These are phyloP conservation scores for Diaporthe amygdali DNA, from an alignment of 2,329 filamentous ascomycete species.

Conservation along the genomic window DNA sequence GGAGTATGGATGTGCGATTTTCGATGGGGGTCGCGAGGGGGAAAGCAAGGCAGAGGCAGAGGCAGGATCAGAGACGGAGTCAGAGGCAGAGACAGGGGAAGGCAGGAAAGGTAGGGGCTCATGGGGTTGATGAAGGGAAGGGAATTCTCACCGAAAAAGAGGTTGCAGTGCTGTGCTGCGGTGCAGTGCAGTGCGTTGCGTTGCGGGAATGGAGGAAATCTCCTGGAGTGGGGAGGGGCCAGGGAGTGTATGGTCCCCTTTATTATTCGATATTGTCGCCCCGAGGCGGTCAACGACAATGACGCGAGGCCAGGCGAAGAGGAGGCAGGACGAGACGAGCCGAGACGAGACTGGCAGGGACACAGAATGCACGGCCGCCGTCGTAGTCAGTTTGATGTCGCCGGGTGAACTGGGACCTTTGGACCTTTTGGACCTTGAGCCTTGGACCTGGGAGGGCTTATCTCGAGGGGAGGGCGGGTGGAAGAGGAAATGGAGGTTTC, in stretches of 20 bases:
- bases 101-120: neutral
- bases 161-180: slow-evolving; percentile 5
- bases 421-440: neutral
- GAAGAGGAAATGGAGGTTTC: neutral
- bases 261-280: slow-evolving; percentile 27
- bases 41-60: neutral
- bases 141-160: slow-evolving; percentile 25
- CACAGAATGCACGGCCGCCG: slow-evolving; percentile 2
- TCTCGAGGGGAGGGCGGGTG: neutral
- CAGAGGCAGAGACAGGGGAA: neutral
- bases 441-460: neutral
- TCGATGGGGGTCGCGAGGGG: neutral
- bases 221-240: slow-evolving; percentile 25
- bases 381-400: neutral
- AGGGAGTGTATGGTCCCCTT: slow-evolving; percentile 26
- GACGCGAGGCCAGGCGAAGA: slow-evolving; percentile 17
- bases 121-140: slow-evolving; percentile 15
- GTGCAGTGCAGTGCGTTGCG: slow-evolving; percentile 8
- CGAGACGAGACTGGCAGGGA: neutral
- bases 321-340: neutral
- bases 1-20: slow-evolving; percentile 3
- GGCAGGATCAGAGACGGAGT: neutral
- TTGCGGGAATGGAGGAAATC: slow-evolving; percentile 26
- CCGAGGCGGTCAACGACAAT: slow-evolving; percentile 26
- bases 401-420: neutral